Conservation (phyloP, 805 yeast species). For the Wickerhamiella parazyma region DNA sequence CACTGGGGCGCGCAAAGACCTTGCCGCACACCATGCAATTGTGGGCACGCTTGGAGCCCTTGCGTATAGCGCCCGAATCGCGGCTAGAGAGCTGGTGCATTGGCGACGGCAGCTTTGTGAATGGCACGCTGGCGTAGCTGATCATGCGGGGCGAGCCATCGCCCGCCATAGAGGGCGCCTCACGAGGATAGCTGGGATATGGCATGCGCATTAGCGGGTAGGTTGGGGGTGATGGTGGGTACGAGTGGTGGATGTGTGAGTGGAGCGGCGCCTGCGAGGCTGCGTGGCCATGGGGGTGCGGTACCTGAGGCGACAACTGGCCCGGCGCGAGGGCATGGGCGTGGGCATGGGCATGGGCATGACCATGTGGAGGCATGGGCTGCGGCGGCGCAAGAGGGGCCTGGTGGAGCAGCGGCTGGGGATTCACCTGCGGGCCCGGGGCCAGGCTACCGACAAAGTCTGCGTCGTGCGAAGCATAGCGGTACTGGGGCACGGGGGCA, state of each 20-base stretch:
- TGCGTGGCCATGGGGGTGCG: too few relatives aligned
- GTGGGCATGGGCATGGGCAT: too few relatives aligned
- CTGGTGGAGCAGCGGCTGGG: not conserved
- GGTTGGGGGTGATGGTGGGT: constrained; percentile 4
- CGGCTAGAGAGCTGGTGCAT: constrained; percentile 2
- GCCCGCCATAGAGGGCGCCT: not conserved
- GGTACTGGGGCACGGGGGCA: not conserved
- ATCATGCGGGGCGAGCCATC: not conserved
- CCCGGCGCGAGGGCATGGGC: too few relatives aligned
- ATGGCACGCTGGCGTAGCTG: not conserved
- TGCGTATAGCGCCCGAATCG: constrained; percentile 1
- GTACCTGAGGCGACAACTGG: too few relatives aligned
- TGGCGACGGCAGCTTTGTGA: constrained; percentile 2
- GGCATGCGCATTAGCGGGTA: not conserved
- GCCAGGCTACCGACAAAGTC: constrained; percentile 5
- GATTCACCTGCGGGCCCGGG: too few relatives aligned
- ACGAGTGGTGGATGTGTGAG: not conserved
- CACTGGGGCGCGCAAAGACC: constrained; percentile 72
- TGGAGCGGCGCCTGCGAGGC: too few relatives aligned
- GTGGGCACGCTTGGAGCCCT: constrained; percentile 20
- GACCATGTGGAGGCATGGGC: too few relatives aligned
- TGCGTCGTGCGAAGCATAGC: not conserved
- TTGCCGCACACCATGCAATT: constrained; percentile 46
- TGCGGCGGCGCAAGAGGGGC: too few relatives aligned
- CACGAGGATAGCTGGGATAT: not conserved